Evolutionary conservation across 2,329 filamentous ascomycete species (phyloP), one percentile per base, ranked within the genome.

Genomic region (Colletotrichum sansevieriae): DNA sequence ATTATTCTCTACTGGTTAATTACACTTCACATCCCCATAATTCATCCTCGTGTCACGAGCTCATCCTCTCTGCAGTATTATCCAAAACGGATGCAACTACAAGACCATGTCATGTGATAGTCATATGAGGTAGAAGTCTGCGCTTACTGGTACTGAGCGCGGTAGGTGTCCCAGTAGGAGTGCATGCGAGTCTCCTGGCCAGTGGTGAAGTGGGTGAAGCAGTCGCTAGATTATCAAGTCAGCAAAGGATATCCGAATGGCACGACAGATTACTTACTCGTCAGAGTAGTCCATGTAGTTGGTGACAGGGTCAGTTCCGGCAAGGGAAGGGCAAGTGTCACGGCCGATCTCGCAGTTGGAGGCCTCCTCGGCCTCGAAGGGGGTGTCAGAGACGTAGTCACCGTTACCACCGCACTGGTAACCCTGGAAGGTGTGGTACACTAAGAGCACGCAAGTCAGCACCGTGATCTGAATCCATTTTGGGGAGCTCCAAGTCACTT

Each of bases 361-460:
- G 33, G 75, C 73, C 35, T 75, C 62, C 37, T 71, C 76, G 74
- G 72, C 71, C 73, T 81, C 75, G 18, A 79, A 76, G 33, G 82
- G 81, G 12, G 82, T 84, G 68, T 84, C 82, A 57, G 73, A 70
- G 15, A 84, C 74, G 46, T 71, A 74, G 72, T 85, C 83, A 39
- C 81, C 82, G 57, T 68, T 71, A 4, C 76, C 74, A 13, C 33
- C 71, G 72, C 79, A 80, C 70, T 79, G 81, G 62, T 68, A 65
- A 37, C 80, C 83, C 69, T 84, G 73, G 73, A 85, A 85, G 51
- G 83, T 84, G 75, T 85, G 83, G 72, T 78, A 78, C n/a, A 85
- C 65, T 68, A 12, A n/a, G 18, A 47, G 15, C 29, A 13, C 51
- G 33, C 37, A 33, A 47, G 57, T 8, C 18, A 59, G 15, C 35